Conservation (phyloP, 805 yeast genomes). For the Starmerella stigmatis region DNA sequence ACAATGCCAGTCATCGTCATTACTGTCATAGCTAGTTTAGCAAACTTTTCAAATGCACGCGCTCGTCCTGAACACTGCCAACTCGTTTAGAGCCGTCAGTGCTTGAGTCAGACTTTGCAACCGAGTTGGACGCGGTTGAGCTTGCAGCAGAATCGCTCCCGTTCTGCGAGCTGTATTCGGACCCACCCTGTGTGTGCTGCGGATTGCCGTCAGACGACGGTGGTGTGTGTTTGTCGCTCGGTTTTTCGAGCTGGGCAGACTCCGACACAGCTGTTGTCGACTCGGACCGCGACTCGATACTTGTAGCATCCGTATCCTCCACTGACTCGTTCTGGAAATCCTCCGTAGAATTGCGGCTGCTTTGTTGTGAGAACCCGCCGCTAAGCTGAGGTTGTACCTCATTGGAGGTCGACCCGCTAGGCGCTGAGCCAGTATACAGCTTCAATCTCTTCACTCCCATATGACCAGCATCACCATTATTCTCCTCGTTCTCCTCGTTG, state of each 20-base stretch:
- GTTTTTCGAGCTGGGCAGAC: background rate
- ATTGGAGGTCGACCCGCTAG: background rate
- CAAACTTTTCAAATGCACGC: slow-evolving; percentile 10
- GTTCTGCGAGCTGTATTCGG: no score
- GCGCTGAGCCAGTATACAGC: background rate
- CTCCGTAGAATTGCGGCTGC: slow-evolving; percentile 4
- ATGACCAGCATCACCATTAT: no score
- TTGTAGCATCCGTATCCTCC: background rate
- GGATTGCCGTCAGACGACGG: no score
- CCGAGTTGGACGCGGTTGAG: background rate
- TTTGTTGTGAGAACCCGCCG: background rate
- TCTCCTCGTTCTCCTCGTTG: slow-evolving; percentile 8
- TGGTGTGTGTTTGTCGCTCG: no score
- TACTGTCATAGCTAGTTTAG: slow-evolving; percentile 9
- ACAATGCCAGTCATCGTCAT: no score
- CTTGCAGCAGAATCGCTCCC: no score
- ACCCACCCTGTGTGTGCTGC: no score
- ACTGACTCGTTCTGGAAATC: background rate
- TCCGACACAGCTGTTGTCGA: background rate
- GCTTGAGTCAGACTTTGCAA: background rate
- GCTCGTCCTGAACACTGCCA: background rate
- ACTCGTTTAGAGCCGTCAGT: background rate
- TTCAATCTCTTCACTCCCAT: slow-evolving; percentile 6
- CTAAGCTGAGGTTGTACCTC: no score
- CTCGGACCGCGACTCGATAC: background rate